Base-by-base conservation (phyloP, 2,329 filamentous ascomycete genomes). In the Penicillium sp. region DNA sequence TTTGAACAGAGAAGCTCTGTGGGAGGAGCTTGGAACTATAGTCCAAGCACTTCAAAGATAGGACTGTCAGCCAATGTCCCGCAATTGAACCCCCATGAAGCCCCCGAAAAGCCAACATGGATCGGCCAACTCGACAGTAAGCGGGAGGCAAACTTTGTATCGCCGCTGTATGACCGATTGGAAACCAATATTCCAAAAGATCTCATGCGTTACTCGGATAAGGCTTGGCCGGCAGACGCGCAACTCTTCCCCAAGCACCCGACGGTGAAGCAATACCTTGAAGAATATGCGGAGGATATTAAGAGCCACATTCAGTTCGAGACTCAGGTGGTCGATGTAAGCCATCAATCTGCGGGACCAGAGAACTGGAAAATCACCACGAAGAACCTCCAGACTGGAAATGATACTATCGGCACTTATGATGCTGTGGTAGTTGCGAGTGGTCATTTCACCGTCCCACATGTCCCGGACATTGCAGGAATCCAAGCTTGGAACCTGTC, bases 21-120 rank as follows among this genome's bases (percentile, higher is more conserved):
- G 6, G 93, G 92, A 54, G 93, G 94, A 2, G 84, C 94, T 9
- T 97, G 93, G 93, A 88, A 91, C 66, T 92, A 95, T 71, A 86
- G 82, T 58, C 76, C 79, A 27, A 73, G 80, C 72, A 52, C 74
- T 43, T 67, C 79, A 69, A 58, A 81, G 63, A 61, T 77, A 68
- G 56, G 81, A 40, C 18, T 67, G 46, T 48, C 65, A 67, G 62
- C 81, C 62, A 44, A 65, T 32, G 77, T 93, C 36, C 91, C 92
- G 7, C 88, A 92, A 68, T 85, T 85, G n/a, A 82, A 83, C 64
- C 82, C 82, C 2, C 67, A 83, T 64, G 80, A 81, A 43, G 81
- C 83, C 22, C 79, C 83, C 1, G 88, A 92, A 59, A 79, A 82
- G 52, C 88, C 90, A 5, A 72, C 86, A 54, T 84, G 80, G 77